Evolutionary conservation across 1,139 yeast genomes (phyloP), one percentile per base, ranked within the genome.

Genomic region (Nematodospora anomalae): DNA sequence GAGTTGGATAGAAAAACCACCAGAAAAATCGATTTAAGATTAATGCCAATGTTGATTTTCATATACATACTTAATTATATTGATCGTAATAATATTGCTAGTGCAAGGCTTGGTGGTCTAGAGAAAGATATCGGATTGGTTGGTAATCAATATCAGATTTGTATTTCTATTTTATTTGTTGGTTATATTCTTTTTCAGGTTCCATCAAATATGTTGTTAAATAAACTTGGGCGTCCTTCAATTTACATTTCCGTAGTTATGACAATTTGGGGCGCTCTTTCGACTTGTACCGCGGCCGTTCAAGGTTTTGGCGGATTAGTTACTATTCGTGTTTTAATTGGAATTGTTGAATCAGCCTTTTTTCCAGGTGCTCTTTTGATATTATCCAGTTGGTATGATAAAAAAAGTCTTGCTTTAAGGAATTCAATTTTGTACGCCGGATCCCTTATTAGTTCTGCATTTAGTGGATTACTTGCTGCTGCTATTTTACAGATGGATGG

Each of bases 371-470:
- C 74, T 29, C 65, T 75, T 35, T 64, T 68, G 46, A 64, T 71
- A 26, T 60, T 75, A 37, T 68, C 77, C 13, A 65, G 67, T 45
- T 76, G 76, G 69, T 76, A 76, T 46, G 65, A 66, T 30, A 62
- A 71, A 42, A 66, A 65, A 38, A 75, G 74, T 40, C 60, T 74
- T 42, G 63, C 79, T 6, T 59, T 74, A 28, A 65, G 88, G 52
- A 72, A 76, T 51, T 75, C 86, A 10, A 62, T 80, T 38, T 67
- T 81, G 46, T 78, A 74, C 51, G 68, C 83, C 30, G 83, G 87
- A 33, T 79, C 87, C 10, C 74, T 83, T 49, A 67, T 83, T 42
- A 84, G 90, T 16, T 89, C 92, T 54, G 95, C 90, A 3, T 84
- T 85, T 59, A 84, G 88, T 38, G 94, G 95, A 40, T 76, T 87